Evolutionary conservation across 1,284 basidiomycete species (phyloP).

Genomic region (Microbotryum scabiosae): DNA sequence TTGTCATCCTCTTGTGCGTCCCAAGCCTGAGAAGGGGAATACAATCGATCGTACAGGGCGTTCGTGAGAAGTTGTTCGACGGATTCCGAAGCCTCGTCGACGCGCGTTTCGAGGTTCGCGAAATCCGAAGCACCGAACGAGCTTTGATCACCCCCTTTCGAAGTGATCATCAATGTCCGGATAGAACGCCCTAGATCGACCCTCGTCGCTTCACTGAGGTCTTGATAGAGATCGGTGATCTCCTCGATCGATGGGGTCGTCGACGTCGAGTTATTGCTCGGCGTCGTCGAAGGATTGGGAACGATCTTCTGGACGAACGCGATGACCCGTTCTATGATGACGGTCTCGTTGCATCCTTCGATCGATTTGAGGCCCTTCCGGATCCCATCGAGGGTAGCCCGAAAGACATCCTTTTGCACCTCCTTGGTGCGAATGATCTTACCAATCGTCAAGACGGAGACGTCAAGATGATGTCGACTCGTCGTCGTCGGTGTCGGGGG

Average conservation of each 20-base stretch:
- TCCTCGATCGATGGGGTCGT: slow-evolving; percentile 1
- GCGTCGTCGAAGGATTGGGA: neutral
- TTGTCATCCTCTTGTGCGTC: slow-evolving; percentile 80
- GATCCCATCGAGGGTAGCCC: neutral
- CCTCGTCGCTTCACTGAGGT: slow-evolving; percentile 11
- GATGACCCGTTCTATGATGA: slow-evolving; percentile 4
- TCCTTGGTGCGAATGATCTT: slow-evolving; percentile 14
- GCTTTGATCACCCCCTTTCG: slow-evolving; percentile 1
- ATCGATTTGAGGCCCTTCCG: neutral
- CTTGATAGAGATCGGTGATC: slow-evolving; percentile 14
- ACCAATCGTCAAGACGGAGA: slow-evolving; percentile 17
- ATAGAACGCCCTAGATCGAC: slow-evolving; percentile 5
- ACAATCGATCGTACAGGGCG: slow-evolving; percentile 42
- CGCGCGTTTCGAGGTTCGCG: slow-evolving; percentile 18
- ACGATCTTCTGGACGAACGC: slow-evolving; percentile 7
- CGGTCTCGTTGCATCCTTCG: slow-evolving; percentile 1
- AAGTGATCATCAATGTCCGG: neutral
- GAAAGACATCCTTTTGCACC: slow-evolving; percentile 4
- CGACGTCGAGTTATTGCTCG: neutral
- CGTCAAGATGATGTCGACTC: slow-evolving; percentile 6
- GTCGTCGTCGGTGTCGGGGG: neutral
- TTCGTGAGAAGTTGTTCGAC: slow-evolving; percentile 21
- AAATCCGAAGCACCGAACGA: slow-evolving; percentile 12
- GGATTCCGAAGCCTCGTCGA: slow-evolving; percentile 27
- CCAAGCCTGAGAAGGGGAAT: slow-evolving; percentile 58